Evolutionary conservation across 768 basidiomycete genomes (phyloP), one percentile per base, ranked within the genome.

Genomic region (Ramaria sp.): DNA sequence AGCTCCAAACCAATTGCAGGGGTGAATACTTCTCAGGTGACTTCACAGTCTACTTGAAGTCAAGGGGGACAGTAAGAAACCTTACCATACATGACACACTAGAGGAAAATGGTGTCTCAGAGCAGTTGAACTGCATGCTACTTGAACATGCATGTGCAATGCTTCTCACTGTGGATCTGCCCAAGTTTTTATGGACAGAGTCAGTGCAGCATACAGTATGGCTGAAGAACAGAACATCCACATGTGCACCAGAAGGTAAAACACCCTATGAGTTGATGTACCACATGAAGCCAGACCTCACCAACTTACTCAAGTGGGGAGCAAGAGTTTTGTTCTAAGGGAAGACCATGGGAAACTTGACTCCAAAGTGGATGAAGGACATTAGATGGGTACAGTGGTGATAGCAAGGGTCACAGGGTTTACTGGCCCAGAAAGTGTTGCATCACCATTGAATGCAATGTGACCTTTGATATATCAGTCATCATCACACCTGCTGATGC

Each of bases 1-100:
- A 49, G 2, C 27, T 49, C 1, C 48, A 49, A 13, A 19, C 48
- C 24, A 57, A 27, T 62, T 57, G 22, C 54, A 72, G 75, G 2
- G n/a, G n/a, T n/a, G 72, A 80, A 50, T 78, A 74, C 48, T 57
- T 68, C 17, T 68, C 68, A n/a, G n/a, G n/a, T 12, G 62, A 66
- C 3, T 58, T 68, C 22, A 59, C 51, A 9, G 37, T 51, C 0
- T 63, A 65, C 27, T 60, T 67, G 2, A 7, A 48, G 4, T 38
- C 49, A 1, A 47, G 48, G 15, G 70, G 71, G n/a, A n/a, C n/a
- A n/a, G n/a, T n/a, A n/a, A n/a, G n/a, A n/a, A n/a, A n/a, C n/a
- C n/a, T n/a, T n/a, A n/a, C n/a, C n/a, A n/a, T n/a, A n/a, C n/a
- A n/a, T 38, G 67, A 61, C 54, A 69, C 54, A 63, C 65, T 10